These are phyloP conservation scores for Leccinum pachyderme DNA, from an alignment of 1,284 basidiomycete genomes.

Conservation along the genomic window DNA sequence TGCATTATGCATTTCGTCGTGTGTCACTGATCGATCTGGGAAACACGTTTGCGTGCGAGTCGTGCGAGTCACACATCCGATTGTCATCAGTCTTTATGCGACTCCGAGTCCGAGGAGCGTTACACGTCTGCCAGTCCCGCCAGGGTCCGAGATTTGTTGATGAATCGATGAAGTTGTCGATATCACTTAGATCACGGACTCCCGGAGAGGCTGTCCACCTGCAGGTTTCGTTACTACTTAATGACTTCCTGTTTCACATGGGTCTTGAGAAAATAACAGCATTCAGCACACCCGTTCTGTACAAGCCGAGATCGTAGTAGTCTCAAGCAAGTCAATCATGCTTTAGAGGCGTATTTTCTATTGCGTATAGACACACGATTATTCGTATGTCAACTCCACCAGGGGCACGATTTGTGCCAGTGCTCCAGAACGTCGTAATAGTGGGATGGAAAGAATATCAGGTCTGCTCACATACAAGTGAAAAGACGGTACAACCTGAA, in stretches of 20 bases:
- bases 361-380: neutral
- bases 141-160: no score
- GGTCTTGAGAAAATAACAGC: no score
- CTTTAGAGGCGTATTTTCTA: neutral
- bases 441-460: neutral
- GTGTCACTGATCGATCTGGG: neutral
- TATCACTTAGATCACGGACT: no score
- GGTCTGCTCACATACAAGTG: slow-evolving; percentile 7
- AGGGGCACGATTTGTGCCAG: neutral
- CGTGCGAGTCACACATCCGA: neutral
- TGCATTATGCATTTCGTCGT: no score
- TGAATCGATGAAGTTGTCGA: no score
- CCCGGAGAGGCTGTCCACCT: no score
- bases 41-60: neutral
- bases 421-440: neutral
- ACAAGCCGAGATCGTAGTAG: no score
- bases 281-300: no score
- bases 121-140: no score
- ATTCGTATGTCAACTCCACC: neutral
- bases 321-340: neutral
- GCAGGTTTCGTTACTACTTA: no score
- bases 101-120: neutral
- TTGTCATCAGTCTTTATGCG: neutral
- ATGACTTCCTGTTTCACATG: no score
- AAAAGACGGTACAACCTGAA: slow-evolving; percentile 7